phyloP scores from a whole-genome alignment of 371 early-diverging fungal species.

The Blastocladiella emersonii region DNA sequence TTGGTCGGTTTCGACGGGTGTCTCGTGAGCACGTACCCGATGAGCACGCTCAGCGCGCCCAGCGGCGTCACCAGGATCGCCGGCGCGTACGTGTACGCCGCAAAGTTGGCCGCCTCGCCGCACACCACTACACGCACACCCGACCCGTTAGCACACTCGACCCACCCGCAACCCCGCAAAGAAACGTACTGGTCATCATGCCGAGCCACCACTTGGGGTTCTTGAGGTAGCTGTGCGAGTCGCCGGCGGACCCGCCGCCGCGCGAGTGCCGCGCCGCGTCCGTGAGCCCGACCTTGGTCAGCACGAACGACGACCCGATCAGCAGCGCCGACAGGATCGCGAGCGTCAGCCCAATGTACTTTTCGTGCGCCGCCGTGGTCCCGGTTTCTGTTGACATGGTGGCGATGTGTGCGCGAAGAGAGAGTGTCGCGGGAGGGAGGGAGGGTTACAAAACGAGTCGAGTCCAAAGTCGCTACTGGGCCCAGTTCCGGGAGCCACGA shows the following conservation, averaged over 20 bases:
- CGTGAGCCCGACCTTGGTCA: slow-evolving; percentile 85
- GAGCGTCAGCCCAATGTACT: slow-evolving; percentile 69
- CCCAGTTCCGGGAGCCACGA: too few species aligned
- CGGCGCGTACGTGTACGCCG: slow-evolving; percentile 87
- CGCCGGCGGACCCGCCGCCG: slow-evolving; percentile 47
- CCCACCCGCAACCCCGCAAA: neutral
- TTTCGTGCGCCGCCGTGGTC: slow-evolving; percentile 35
- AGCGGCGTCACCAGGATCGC: slow-evolving; percentile 84
- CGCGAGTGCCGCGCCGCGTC: slow-evolving; percentile 28
- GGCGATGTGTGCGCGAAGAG: neutral
- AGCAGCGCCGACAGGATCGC: slow-evolving; percentile 71
- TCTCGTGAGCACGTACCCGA: slow-evolving; percentile 34
- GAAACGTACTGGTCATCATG: slow-evolving; percentile 57
- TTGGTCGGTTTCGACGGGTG: neutral
- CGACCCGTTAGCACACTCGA: too few species aligned
- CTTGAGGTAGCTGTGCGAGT: slow-evolving; percentile 65
- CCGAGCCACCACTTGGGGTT: slow-evolving; percentile 85
- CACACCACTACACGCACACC: slow-evolving; percentile 57
- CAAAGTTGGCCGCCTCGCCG: slow-evolving; percentile 84
- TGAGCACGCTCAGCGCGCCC: slow-evolving; percentile 73
- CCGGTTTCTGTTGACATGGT: neutral
- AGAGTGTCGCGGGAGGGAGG: too few species aligned
- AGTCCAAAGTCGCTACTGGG: too few species aligned
- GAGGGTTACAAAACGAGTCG: too few species aligned
- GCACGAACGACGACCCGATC: slow-evolving; percentile 79